Base-by-base conservation (phyloP, 129 eudicot species). In the Artemisia annua region DNA sequence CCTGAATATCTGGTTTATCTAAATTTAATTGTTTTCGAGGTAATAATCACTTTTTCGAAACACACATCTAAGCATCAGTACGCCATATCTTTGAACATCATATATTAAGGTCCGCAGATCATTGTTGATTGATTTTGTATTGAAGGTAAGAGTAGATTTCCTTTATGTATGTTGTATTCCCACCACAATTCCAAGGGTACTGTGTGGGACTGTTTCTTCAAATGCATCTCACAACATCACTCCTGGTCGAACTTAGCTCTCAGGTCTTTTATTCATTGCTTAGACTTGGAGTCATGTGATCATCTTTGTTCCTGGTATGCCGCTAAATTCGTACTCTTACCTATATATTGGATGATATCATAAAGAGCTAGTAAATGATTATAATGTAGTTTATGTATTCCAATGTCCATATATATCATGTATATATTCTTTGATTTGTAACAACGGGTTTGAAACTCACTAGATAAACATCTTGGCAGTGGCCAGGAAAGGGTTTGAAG, bases 131-230 rank as follows among this genome's bases (percentile, higher is more conserved):
- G 7, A 53, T 30, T 73, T 63, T 22, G 55, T 12, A 32, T 28
- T 84, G 79, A 70, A 93, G 98, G 96, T 87, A 67, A 87, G 89
- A 85, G 82, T 90, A 20, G 96, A 94, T 59, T 83, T 88, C 43
- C 87, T 94, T 5, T 78, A 82, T 6, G 66, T 90, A 35, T 90
- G 89, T 74, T 88, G 97, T 83, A 83, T 48, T 44, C 89, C 96
- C 35, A n/a, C 87, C 26, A 61, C 86, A 35, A 74, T 85, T 59
- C 92, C 96, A 0, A 75, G 80, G 71, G 77, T 64, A 68, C 75
- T 80, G 74, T 71, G 66, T 22, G 66, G 74, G 56, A 68, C 44
- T 74, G 78, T 44, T 80, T 69, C 81, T 57, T 14, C 61, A 20
- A 69, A 55, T 22, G 66, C 78, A 4, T 52, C 70, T 48, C 75